A percentile compares a stretch with the other conserved stretches of the same genome.
phyloP scores from a whole-genome alignment of 306 rosid genomes.

The Luffa acutangula region DNA sequence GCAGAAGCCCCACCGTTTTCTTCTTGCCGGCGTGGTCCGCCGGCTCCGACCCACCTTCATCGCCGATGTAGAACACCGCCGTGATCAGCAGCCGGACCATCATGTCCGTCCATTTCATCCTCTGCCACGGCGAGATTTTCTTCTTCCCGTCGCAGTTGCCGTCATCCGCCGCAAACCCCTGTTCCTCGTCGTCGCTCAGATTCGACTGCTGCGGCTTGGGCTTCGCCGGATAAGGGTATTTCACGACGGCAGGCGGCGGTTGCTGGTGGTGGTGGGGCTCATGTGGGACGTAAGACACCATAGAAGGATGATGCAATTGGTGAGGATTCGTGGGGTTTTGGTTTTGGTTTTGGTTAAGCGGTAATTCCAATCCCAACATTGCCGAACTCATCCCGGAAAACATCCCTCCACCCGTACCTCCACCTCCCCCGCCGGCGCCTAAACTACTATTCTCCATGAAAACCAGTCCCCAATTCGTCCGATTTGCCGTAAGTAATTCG shows the following conservation, averaged over 20 bases:
- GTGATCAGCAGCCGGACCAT: conserved; percentile 78
- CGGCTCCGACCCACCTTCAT: conserved; percentile 55
- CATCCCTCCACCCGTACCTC: conserved; percentile 1
- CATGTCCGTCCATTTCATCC: conserved; percentile 93
- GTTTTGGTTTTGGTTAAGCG: conserved; percentile 36
- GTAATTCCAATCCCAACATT: conserved; percentile 48
- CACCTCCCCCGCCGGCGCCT: background rate
- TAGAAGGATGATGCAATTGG: conserved; percentile 30
- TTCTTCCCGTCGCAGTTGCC: conserved; percentile 41
- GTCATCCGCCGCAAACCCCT: conserved; percentile 35
- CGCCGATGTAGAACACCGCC: conserved; percentile 89
- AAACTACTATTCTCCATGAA: conserved; percentile 52
- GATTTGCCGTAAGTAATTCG: background rate
- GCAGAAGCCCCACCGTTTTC: conserved; percentile 48
- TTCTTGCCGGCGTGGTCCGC: conserved; percentile 41
- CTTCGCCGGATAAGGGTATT: conserved; percentile 25
- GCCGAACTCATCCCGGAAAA: conserved; percentile 45
- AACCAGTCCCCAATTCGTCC: background rate
- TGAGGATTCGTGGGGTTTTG: conserved; percentile 36
- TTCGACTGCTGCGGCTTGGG: conserved; percentile 17
- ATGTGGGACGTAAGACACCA: conserved; percentile 36
- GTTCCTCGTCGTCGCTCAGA: conserved; percentile 75
- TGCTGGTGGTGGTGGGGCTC: conserved; percentile 40
- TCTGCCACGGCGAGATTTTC: conserved; percentile 82
- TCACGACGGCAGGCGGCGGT: conserved; percentile 29